phyloP scores from a whole-genome alignment of 768 basidiomycete genomes.

The Suillus sp. region DNA sequence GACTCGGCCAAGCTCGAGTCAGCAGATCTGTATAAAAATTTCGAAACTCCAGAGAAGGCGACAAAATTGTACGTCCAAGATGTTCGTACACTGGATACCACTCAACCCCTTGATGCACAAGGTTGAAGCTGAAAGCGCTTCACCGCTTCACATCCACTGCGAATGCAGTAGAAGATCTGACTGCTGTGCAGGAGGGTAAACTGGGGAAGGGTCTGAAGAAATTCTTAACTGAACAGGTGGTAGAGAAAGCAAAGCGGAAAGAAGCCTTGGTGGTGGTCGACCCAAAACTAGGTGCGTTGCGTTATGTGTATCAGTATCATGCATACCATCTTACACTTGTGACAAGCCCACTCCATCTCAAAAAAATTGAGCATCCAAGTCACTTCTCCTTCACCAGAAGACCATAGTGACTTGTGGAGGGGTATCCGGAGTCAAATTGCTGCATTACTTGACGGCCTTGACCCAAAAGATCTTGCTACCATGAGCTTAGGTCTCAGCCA shows the following conservation, averaged over 20 bases:
- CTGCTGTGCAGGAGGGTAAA: slow-evolving; percentile 90
- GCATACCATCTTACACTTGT: slow-evolving; percentile 14
- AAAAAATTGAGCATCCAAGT: slow-evolving; percentile 96
- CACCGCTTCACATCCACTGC: slow-evolving; percentile 98
- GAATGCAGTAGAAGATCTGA: slow-evolving; percentile 95
- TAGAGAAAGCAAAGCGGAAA: slow-evolving; percentile 90
- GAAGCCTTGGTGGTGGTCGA: slow-evolving; percentile 87
- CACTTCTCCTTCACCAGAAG: slow-evolving; percentile 53
- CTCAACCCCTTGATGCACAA: slow-evolving; percentile 33
- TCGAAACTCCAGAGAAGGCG: slow-evolving; percentile 89
- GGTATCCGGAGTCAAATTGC: slow-evolving; percentile 92
- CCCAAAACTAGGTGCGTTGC: slow-evolving; percentile 77
- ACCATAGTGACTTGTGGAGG: slow-evolving; percentile 84
- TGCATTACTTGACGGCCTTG: slow-evolving; percentile 84
- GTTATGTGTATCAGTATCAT: slow-evolving; percentile 10
- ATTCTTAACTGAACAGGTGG: slow-evolving; percentile 83
- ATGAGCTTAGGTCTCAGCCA: slow-evolving; percentile 98
- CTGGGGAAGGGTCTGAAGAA: slow-evolving; percentile 91
- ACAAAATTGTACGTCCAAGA: slow-evolving; percentile 76
- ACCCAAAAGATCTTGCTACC: slow-evolving; percentile 92
- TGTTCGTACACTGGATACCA: slow-evolving; percentile 5
- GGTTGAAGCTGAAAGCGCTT: slow-evolving; percentile 90
- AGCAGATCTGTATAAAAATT: slow-evolving; percentile 88
- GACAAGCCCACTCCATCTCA: slow-evolving; percentile 76
- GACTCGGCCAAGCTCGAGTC: slow-evolving; percentile 86